Evolutionary conservation across 441 rosid genomes (phyloP).

Genomic region (Sinapis alba): DNA sequence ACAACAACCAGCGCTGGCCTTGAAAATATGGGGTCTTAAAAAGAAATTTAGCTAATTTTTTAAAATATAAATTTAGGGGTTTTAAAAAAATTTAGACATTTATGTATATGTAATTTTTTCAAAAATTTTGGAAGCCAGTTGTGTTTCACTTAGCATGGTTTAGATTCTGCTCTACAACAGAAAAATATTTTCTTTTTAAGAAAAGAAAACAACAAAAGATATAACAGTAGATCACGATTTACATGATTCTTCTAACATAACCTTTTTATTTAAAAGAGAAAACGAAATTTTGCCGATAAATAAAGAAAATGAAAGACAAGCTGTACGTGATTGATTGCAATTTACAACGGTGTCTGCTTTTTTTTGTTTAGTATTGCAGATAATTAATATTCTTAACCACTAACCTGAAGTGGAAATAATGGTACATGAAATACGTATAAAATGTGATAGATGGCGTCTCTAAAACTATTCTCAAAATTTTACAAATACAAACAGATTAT

Average conservation of each 20-base stretch:
- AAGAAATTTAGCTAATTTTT: too few species aligned
- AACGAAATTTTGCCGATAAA: background rate
- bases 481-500: background rate
- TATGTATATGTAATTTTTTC: too few species aligned
- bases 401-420: background rate
- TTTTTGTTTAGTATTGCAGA: background rate
- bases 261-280: background rate
- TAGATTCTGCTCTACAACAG: too few species aligned
- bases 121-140: too few species aligned
- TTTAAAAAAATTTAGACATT: too few species aligned
- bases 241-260: background rate
- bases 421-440: background rate
- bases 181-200: too few species aligned
- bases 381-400: background rate
- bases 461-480: background rate
- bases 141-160: too few species aligned
- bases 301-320: background rate
- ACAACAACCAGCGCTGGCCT: too few species aligned
- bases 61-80: too few species aligned
- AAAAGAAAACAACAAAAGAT: background rate
- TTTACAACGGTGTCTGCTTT: constrained; percentile 16
- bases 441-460: background rate
- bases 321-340: background rate
- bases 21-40: too few species aligned
- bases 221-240: constrained; percentile 5